Evolutionary conservation across 2,329 filamentous ascomycete genomes (phyloP).

Genomic region (Fusarium tupiense): DNA sequence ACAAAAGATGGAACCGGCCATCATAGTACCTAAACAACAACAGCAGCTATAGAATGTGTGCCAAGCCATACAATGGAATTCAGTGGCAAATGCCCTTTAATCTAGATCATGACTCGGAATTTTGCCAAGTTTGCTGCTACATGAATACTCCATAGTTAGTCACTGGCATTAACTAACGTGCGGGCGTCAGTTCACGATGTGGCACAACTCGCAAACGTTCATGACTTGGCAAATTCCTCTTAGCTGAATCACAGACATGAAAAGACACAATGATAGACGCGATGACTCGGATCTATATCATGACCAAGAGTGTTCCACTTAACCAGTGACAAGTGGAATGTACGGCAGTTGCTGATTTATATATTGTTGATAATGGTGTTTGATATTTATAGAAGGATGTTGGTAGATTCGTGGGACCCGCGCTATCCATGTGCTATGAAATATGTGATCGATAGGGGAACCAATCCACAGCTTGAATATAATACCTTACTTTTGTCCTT

Average conservation of each 20-base stretch:
- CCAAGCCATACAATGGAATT: background rate
- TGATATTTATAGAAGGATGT: background rate
- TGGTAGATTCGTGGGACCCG: background rate
- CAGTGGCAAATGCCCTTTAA: background rate
- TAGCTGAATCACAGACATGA: background rate
- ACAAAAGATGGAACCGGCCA: background rate
- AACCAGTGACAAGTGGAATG: background rate
- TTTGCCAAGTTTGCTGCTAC: background rate
- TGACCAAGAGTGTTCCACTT: background rate
- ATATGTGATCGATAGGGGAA: background rate
- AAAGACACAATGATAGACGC: background rate
- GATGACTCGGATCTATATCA: background rate
- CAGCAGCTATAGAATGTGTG: background rate
- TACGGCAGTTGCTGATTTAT: background rate
- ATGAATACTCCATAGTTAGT: background rate
- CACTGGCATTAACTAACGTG: background rate
- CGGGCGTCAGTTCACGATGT: background rate
- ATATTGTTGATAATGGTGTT: background rate
- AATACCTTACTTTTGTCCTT: background rate
- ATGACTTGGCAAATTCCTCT: background rate
- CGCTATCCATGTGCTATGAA: background rate
- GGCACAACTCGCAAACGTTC: background rate
- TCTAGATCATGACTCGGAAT: background rate
- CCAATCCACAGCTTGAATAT: background rate
- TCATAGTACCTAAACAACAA: background rate